phyloP scores from a whole-genome alignment of 73 alveolate genomes.

The Paramecium caudatum region DNA sequence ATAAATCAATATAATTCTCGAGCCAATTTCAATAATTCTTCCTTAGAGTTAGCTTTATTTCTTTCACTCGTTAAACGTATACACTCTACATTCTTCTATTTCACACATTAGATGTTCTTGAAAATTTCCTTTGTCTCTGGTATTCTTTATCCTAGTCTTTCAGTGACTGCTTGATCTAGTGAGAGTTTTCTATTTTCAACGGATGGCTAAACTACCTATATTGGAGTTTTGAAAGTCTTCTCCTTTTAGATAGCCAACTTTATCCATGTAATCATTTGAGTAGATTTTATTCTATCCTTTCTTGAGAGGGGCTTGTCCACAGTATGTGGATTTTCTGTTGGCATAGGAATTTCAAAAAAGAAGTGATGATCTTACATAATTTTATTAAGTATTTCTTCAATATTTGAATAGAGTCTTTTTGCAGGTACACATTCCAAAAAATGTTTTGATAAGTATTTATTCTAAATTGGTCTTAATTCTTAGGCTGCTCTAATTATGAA shows the following conservation, averaged over 20 bases:
- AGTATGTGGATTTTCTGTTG: background rate
- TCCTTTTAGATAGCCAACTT: conserved; percentile 28
- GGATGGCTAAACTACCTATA: background rate
- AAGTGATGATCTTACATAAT: conserved; percentile 1
- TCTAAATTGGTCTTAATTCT: background rate
- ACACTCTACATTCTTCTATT: background rate
- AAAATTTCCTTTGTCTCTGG: conserved; percentile 10
- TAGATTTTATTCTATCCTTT: conserved; percentile 20
- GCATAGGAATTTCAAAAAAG: conserved; percentile 41
- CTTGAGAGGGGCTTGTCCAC: background rate
- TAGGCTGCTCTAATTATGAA: background rate
- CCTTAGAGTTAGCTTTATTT: background rate
- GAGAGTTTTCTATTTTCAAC: background rate
- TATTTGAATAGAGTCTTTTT: conserved; percentile 15
- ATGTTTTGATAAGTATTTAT: background rate
- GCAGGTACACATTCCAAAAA: background rate
- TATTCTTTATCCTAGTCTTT: background rate
- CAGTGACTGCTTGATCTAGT: conserved; percentile 11
- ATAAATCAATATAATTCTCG: background rate
- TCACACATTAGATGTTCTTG: background rate
- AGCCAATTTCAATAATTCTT: conserved; percentile 10
- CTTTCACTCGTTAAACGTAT: background rate
- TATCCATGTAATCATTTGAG: conserved; percentile 49
- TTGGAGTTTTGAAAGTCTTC: background rate
- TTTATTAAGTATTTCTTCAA: conserved; percentile 11